Evolutionary conservation across 23 red algal genomes (phyloP).

Genomic region (Cyanidium caldarium): DNA sequence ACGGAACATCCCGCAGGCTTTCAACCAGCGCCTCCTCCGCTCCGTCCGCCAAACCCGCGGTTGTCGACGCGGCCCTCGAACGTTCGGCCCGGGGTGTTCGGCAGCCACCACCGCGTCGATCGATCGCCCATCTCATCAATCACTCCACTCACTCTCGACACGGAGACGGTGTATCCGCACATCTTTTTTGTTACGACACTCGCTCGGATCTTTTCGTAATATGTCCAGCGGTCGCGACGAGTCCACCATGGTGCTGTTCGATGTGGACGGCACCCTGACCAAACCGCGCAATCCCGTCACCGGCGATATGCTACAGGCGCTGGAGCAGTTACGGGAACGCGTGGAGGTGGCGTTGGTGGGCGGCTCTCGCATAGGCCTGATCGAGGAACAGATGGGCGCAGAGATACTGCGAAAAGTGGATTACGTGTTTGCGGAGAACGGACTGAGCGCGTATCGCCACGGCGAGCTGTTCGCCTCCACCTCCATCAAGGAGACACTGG

Average conservation of each 20-base stretch:
- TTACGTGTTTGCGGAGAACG: constrained; percentile 97
- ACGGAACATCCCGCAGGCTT: too few species aligned
- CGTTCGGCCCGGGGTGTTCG: too few species aligned
- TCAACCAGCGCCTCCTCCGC: too few species aligned
- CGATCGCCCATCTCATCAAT: too few species aligned
- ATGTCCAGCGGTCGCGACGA: background rate
- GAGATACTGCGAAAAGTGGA: constrained; percentile 78
- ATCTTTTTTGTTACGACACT: too few species aligned
- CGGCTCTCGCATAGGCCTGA: background rate
- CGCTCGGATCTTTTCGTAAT: too few species aligned
- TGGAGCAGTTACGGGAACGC: background rate
- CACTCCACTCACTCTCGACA: too few species aligned
- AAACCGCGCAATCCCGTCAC: constrained; percentile 16
- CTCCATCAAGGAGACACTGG: constrained; percentile 44
- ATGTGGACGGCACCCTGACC: constrained; percentile 97
- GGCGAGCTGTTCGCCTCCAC: constrained; percentile 46
- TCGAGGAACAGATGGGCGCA: constrained; percentile 16
- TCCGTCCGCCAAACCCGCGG: too few species aligned
- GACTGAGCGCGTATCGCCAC: constrained; percentile 67
- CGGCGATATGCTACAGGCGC: background rate
- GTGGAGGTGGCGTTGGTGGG: background rate
- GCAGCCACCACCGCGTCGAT: too few species aligned
- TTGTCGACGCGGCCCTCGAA: too few species aligned
- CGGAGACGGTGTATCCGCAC: too few species aligned
- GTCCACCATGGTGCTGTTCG: constrained; percentile 63